These are phyloP conservation scores for Talaromyces sp. DNA, from an alignment of 2,329 filamentous ascomycete species.

Conservation along the genomic window DNA sequence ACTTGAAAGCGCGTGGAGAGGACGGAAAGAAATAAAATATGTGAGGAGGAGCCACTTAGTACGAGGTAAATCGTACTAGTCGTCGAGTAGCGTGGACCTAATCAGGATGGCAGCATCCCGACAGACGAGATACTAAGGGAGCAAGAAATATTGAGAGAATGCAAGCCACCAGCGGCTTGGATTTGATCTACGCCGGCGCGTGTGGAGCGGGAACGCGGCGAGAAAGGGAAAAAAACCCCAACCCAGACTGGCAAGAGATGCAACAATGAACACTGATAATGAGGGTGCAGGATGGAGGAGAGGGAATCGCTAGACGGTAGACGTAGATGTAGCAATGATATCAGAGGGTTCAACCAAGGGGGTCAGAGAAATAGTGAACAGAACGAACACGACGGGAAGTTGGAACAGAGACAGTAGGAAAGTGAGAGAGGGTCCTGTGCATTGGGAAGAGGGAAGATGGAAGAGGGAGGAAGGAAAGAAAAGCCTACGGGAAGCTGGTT, in stretches of 20 bases:
- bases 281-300: neutral
- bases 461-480: neutral
- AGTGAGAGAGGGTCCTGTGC: neutral
- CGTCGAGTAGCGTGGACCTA: neutral
- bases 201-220: constrained; percentile 16
- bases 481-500: neutral
- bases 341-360: neutral
- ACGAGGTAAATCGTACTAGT: neutral
- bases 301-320: neutral
- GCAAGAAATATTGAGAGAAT: neutral
- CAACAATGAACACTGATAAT: neutral
- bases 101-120: neutral
- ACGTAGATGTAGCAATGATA: neutral
- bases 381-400: constrained; percentile 19
- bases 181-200: constrained; percentile 15
- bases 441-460: neutral
- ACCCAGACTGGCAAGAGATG: neutral
- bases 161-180: constrained; percentile 11
- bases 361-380: neutral
- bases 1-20: neutral
- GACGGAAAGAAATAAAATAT: constrained; percentile 11
- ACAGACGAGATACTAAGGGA: neutral
- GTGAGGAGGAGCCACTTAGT: constrained; percentile 6
- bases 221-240: neutral
- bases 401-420: constrained; percentile 22